Evolutionary conservation across 2,329 filamentous ascomycete genomes (phyloP).

Genomic region (Zasmidium angulare): DNA sequence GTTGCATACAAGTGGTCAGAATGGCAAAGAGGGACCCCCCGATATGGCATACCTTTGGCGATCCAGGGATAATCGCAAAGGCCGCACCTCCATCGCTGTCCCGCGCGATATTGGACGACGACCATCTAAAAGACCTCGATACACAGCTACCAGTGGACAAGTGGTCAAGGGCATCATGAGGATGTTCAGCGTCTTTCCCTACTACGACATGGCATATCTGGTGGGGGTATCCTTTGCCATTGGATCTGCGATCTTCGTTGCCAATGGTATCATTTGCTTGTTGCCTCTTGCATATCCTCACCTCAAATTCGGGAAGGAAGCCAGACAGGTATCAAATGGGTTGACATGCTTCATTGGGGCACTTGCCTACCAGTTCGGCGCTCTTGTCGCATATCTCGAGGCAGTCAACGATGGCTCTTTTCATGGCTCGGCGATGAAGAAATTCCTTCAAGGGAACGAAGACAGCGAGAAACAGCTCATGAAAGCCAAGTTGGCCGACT

Average conservation of each 20-base stretch:
- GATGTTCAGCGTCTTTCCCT: constrained; percentile 27
- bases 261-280: constrained; percentile 24
- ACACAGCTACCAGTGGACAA: background rate
- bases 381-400: constrained; percentile 26
- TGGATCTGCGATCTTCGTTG: constrained; percentile 26
- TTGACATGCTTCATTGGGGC: constrained; percentile 27
- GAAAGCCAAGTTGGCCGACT: constrained; percentile 23
- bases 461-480: constrained; percentile 23
- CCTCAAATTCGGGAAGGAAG: constrained; percentile 11
- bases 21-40: too few species aligned
- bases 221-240: constrained; percentile 24
- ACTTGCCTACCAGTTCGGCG: constrained; percentile 27
- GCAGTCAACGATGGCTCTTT: constrained; percentile 30
- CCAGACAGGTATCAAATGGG: constrained; percentile 2
- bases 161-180: constrained; percentile 11
- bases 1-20: background rate
- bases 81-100: constrained; percentile 18
- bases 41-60: constrained; percentile 18
- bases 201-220: constrained; percentile 31
- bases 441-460: constrained; percentile 24
- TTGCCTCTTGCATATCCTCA: constrained; percentile 13
- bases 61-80: constrained; percentile 21
- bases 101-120: background rate
- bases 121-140: background rate
- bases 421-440: constrained; percentile 25